Conservation (phyloP, 73 alveolate genomes). For the Blepharisma japonicum region DNA sequence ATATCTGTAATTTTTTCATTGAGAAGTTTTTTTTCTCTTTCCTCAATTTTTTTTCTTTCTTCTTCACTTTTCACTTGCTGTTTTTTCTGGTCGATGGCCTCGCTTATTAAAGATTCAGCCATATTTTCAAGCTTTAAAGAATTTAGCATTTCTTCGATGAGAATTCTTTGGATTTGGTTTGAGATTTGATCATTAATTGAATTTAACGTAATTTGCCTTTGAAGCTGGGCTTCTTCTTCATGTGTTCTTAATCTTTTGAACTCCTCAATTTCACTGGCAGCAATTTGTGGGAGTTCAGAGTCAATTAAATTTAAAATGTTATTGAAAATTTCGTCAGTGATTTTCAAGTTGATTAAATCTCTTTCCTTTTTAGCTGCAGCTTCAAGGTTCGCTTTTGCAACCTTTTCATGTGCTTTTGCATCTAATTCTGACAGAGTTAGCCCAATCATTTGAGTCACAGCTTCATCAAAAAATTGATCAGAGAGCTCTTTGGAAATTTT, state of each 20-base stretch:
- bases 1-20: not conserved
- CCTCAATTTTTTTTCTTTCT: not conserved
- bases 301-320: no score
- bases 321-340: no score
- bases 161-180: not conserved
- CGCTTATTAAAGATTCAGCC: not conserved
- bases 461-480: not conserved
- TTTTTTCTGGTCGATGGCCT: not conserved
- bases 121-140: not conserved
- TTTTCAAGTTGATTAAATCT: no score
- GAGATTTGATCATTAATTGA: not conserved
- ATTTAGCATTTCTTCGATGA: not conserved
- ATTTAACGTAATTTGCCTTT: not conserved
- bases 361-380: no score
- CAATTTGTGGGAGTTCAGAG: no score
- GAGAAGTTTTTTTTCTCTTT: not conserved
- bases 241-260: not conserved
- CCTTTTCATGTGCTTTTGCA: no score
- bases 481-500: not conserved
- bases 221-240: slow-evolving; percentile 1
- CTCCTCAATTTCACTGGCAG: no score
- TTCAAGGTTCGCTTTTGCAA: no score
- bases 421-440: no score
- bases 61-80: not conserved
- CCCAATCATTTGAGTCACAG: no score